Evolutionary conservation across 2,329 filamentous ascomycete species (phyloP), one percentile per base, ranked within the genome.

Genomic region (Monilinia aucupariae): DNA sequence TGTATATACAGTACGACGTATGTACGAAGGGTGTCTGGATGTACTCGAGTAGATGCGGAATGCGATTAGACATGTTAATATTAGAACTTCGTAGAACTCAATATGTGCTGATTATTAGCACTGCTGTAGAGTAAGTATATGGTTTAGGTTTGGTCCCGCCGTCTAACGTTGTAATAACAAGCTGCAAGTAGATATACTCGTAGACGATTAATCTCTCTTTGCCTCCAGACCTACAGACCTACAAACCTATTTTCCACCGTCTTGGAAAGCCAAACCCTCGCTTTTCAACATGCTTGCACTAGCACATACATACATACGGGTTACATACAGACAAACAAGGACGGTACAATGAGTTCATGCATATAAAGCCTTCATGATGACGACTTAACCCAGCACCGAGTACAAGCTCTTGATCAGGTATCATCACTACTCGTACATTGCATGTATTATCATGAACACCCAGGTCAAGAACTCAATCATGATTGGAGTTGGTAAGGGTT

Each of bases 321-420:
- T n/a, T 30, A 30, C 27, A 30, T 30, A 30, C 27, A 30, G 27
- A 6, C 27, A 30, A 30, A 30, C 27, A 3, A 30, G 27, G 27
- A 30, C 27, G 27, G 27, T 30, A 30, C 27, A 30, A 30, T 30
- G 27, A 30, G 27, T 30, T 30, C 27, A 30, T 30, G 27, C 27
- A 30, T 30, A 58, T 48, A 47, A 48, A 47, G 32, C 13, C 45
- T 34, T 56, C 20, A 45, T 25, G 41, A 58, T 58, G 54, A 58
- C 54, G 54, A 58, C 54, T 58, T 34, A 27, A 32, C 54, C 48
- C 25, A 37, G n/a, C 41, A 47, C 47, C 41, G 54, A 47, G 54
- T 25, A 12, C 54, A 15, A 6, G 37, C 15, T 39, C 37, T 39
- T 39, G 43, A 30, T 30, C 6, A 30, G 27, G 43, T 58, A 27